These are phyloP conservation scores for Pneumocystis jirovecii DNA, from an alignment of 1,139 yeast genomes.

Conservation along the genomic window DNA sequence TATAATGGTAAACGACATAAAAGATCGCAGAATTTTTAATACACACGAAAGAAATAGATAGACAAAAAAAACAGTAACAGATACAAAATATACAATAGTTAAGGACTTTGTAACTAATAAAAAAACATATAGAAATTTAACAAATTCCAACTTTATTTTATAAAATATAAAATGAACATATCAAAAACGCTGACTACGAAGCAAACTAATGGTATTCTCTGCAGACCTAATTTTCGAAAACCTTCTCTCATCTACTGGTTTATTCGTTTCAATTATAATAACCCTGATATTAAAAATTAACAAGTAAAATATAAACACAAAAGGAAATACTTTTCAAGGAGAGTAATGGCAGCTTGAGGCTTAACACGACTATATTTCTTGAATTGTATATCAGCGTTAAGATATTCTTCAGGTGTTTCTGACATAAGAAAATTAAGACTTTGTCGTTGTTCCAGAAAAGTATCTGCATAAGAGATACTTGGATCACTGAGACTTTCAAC, in stretches of 20 bases:
- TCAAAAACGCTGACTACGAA: not conserved
- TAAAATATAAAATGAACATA: not conserved
- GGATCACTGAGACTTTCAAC: conserved; percentile 30
- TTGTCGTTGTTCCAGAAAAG: conserved; percentile 48
- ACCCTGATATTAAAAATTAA: not conserved
- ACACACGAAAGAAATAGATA: not conserved
- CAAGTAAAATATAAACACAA: not conserved
- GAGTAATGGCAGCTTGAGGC: conserved; percentile 40
- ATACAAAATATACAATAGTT: not conserved
- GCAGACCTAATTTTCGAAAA: not conserved
- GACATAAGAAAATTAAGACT: conserved; percentile 40
- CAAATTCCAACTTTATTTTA: not conserved
- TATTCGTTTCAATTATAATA: not conserved
- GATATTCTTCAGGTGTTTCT: conserved; percentile 38
- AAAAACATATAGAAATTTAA: not conserved
- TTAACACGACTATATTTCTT: conserved; percentile 47
- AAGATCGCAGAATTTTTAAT: not conserved
- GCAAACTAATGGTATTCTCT: not conserved
- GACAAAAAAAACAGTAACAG: not conserved
- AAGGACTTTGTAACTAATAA: not conserved
- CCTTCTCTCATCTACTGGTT: not conserved
- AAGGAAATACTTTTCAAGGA: conserved; percentile 30
- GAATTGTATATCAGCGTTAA: conserved; percentile 39
- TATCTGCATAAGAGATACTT: conserved; percentile 20
- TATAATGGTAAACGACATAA: not conserved